Evolutionary conservation across 2,329 filamentous ascomycete species (phyloP), one percentile per base, ranked within the genome.

Genomic region (Grosmannia penicillata): DNA sequence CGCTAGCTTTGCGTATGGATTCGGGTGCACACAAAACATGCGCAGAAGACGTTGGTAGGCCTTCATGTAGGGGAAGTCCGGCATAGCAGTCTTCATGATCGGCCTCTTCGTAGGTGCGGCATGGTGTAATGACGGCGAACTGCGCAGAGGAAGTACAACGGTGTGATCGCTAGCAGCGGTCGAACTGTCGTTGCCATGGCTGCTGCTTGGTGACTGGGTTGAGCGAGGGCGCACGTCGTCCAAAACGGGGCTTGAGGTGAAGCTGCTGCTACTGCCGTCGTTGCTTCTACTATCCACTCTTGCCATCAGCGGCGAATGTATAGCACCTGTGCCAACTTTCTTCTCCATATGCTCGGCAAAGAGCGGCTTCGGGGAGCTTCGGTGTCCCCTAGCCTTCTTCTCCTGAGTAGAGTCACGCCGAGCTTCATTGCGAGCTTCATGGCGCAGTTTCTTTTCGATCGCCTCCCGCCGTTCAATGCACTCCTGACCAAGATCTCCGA

Each of bases 11-110:
- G 75, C 70, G 48, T 82, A 82, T 0, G 91, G 91, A 52, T 91
- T 93, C 0, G 84, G 82, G 47, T 93, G 83, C 4, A 87, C 82
- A 30, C 83, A 85, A 48, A 98, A 93, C 61, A 85, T 86, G 45
- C 75, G 77, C 24, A 96, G 65, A 1, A 96, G 66, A 11, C 79
- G 76, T 47, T 76, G 70, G 52, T 93, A 95, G 1, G 86, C 82
- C 47, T 76, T 74, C 37, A 75, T 75, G 53, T 89, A 95, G 0
- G 83, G 82, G 49, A 93, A 93, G 28, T 82, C 75, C 2, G n/a
- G n/a, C n/a, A n/a, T n/a, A n/a, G n/a, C n/a, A n/a, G n/a, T n/a
- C n/a, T n/a, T n/a, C n/a, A n/a, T n/a, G n/a, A n/a, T n/a, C n/a
- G n/a, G n/a, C 43, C 54, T 65, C 42, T 37, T 51, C 42, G 42